Evolutionary conservation across 306 rosid species (phyloP).

Genomic region (Quillaja saponaria): DNA sequence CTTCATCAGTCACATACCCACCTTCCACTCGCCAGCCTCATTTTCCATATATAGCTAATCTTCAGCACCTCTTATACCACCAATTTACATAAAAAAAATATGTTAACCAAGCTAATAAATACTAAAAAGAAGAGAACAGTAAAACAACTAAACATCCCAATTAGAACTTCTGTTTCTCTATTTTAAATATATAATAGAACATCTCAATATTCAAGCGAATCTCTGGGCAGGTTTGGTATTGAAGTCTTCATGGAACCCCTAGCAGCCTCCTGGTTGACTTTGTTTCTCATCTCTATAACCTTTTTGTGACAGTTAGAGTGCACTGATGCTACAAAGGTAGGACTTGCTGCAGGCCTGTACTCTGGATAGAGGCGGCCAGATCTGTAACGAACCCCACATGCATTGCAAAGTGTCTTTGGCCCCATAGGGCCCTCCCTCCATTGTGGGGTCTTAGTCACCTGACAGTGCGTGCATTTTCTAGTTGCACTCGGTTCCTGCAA

Average conservation of each 20-base stretch:
- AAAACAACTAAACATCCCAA: slow-evolving; percentile 46
- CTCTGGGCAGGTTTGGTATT: slow-evolving; percentile 38
- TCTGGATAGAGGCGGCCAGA: slow-evolving; percentile 83
- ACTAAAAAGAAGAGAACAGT: slow-evolving; percentile 33
- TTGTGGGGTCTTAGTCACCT: slow-evolving; percentile 74
- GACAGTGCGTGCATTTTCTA: slow-evolving; percentile 72
- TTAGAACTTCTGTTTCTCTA: slow-evolving; percentile 38
- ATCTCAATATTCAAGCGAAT: slow-evolving; percentile 36
- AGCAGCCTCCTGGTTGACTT: slow-evolving; percentile 23
- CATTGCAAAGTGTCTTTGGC: slow-evolving; percentile 87
- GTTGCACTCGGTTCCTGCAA: slow-evolving; percentile 24
- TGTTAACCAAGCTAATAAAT: slow-evolving; percentile 44
- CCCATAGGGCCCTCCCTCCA: slow-evolving; percentile 94
- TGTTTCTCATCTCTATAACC: slow-evolving; percentile 76
- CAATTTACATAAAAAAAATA: slow-evolving; percentile 51
- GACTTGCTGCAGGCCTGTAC: slow-evolving; percentile 86
- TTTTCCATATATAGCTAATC: too few relatives aligned
- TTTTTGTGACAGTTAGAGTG: slow-evolving; percentile 87
- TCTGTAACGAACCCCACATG: slow-evolving; percentile 89
- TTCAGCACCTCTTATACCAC: slow-evolving; percentile 41
- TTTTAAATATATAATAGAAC: slow-evolving; percentile 28
- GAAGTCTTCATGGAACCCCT: slow-evolving; percentile 31
- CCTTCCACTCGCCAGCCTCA: too few relatives aligned
- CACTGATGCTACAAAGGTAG: slow-evolving; percentile 58
- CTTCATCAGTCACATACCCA: too few relatives aligned